Evolutionary conservation across 345 rosid species (phyloP), one percentile per base, ranked within the genome.

Genomic region (Boechera divaricarpa): DNA sequence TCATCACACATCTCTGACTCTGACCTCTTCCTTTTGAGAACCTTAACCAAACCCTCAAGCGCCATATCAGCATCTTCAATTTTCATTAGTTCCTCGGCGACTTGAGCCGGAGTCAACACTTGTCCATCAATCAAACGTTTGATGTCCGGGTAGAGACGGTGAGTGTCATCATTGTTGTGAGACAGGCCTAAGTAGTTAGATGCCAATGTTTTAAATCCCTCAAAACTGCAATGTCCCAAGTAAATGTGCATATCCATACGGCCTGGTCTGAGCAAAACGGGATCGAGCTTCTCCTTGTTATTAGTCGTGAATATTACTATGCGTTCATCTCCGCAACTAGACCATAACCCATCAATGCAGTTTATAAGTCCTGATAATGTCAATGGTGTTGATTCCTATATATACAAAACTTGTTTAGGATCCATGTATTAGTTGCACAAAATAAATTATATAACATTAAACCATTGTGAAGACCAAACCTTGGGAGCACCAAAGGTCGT

Each of bases 201-300:
- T 9, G 90, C 75, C 41, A 90, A 59, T 2, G 70, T 44, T 71
- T 65, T 80, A 75, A 87, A 90, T 0, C 87, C 96, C 1, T 75
- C 66, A 2, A 79, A 69, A 10, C 71, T 51, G 75, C 90, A 90
- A 39, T 86, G 86, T 49, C 89, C 88, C 91, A 88, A 81, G 81
- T 87, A 86, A 49, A 87, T 71, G 67, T 88, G 90, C 86, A 91
- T 87, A 72, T 93, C 97, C 86, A 91, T 87, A 33, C 96, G 84
- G 10, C 96, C 89, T 0, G 89, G 96, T 6, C 89, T 75, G 15
- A 89, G 80, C 36, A 93, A 33, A 7, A 89, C 88, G 7, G 87
- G 85, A 70, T 94, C 97, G 1, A 90, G 72, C 28, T 57, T 83
- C n/a, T 94, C 96, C 65, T 82, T 91, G 68, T 83, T 77, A 70